Base-by-base conservation (phyloP, 208 protist species). In the Porcisia hertigi region DNA sequence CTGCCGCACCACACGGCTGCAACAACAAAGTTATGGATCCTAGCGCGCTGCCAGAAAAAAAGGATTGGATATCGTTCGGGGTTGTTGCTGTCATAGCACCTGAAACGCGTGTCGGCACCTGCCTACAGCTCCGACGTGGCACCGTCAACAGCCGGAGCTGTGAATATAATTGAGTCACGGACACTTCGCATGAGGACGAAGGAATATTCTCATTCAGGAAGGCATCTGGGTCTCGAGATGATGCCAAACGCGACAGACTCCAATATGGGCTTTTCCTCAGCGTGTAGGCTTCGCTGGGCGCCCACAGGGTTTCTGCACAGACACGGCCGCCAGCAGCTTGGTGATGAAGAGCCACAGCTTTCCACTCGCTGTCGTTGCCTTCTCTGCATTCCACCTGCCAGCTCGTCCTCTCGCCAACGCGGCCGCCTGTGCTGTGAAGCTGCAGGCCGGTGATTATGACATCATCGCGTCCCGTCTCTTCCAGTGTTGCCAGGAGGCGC, bases 371-470 rank as follows among this genome's bases (percentile, higher is more conserved):
- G 0, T 52, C 25, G 18, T 69, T 69, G 53, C 72, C 41, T 23
- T 77, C 71, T 58, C 78, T 82, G 69, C 73, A 78, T 67, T 82
- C 72, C 54, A 82, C 78, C 34, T 58, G 49, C 78, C 78, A 82
- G 47, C n/a, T n/a, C 20, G 78, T 45, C 41, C 23, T 54, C 52
- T 47, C 41, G 1, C 73, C 78, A 8, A 14, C 45, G 4, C n/a
- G 47, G 2, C 78, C 78, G 16, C 78, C 78, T 30, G 58, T 59
- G 69, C 78, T 82, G 73, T 59, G 39, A 47, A 82, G 58, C 47
- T 78, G 78, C 72, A 82, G 63, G 69, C 78, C 78, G 0, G 67
- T 43, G 71, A 75, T 66, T 1, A 82, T 8, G 47, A 82, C 59
- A 0, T n/a, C 69, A 0, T 70, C 78, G 23, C 58, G 67, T 39